Evolutionary conservation across 1,284 basidiomycete genomes (phyloP), one percentile per base, ranked within the genome.

Genomic region (Ceratobasidium sp.): DNA sequence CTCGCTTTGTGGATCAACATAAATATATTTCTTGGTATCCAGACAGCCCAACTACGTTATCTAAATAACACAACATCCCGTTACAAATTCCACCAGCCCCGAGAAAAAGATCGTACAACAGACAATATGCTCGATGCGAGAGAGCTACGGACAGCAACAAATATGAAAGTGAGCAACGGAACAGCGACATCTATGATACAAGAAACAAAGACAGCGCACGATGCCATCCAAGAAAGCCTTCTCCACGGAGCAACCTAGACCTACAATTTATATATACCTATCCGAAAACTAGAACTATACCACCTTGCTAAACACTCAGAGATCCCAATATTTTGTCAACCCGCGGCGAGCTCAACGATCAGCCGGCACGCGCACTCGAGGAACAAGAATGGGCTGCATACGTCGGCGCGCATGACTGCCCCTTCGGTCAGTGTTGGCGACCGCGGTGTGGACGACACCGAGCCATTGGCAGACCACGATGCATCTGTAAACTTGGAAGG

Each of bases 351-450:
- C 82, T 93, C 91, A 58, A 94, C 84, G 79, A 94, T 94, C 77
- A 94, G 83, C 76, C 88, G 84, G 80, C 92, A 98, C 7, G 98
- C 95, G 74, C 97, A 92, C 81, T 99, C 97, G 87, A 98, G 91
- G 82, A 99, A 99, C 76, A 98, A 88, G 83, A 96, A 99, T 3
- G 98, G 97, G 65, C 85, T 85, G 53, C 92, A 95, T 7, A 93
- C 88, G 65, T 96, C 90, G 77, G 93, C 93, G 77, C 68, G 54
- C 22, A 72, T 22, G 37, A 72, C 68, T 16, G 68, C 68, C 27
- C 80, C 76, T 79, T 80, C 65, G 76, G 73, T 66, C 79, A 49
- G 80, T 82, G 54, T 87, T 81, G 43, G 80, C 72, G 68, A 72
- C 13, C 68, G 68, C 19, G 68, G 68, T 1, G 54, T 43, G 16